Evolutionary conservation across 2,329 filamentous ascomycete genomes (phyloP).

Genomic region (Alternaria triticimaculans): DNA sequence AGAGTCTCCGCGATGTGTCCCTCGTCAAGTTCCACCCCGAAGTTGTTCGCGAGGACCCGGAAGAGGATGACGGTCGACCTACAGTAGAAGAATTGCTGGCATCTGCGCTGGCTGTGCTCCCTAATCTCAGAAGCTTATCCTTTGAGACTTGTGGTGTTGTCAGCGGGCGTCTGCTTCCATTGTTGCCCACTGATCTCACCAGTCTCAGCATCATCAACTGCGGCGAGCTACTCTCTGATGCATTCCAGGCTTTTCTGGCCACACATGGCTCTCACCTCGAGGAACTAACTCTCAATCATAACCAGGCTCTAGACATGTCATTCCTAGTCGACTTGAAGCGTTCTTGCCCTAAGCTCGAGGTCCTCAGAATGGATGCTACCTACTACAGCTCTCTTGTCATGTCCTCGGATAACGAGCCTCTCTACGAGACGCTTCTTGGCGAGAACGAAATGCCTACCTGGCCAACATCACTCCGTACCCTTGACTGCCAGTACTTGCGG

Average conservation of each 20-base stretch:
- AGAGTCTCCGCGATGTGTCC: slow-evolving; percentile 44
- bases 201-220: slow-evolving; percentile 81
- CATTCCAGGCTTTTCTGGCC: slow-evolving; percentile 69
- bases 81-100: slow-evolving; percentile 54
- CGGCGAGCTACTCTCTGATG: slow-evolving; percentile 72
- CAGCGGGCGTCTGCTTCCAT: slow-evolving; percentile 70
- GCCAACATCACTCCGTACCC: slow-evolving; percentile 72
- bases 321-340: slow-evolving; percentile 73
- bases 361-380: slow-evolving; percentile 77
- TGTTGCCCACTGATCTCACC: slow-evolving; percentile 70
- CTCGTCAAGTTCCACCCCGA: slow-evolving; percentile 45
- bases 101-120: slow-evolving; percentile 64
- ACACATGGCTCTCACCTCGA: slow-evolving; percentile 72
- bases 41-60: slow-evolving; percentile 16
- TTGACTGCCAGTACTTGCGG: slow-evolving; percentile 79
- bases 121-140: slow-evolving; percentile 69
- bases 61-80: slow-evolving; percentile 23
- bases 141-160: slow-evolving; percentile 79
- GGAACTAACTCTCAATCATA: slow-evolving; percentile 75
- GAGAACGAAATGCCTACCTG: slow-evolving; percentile 74
- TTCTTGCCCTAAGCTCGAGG: slow-evolving; percentile 73
- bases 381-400: slow-evolving; percentile 75
- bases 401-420: slow-evolving; percentile 74
- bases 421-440: slow-evolving; percentile 71
- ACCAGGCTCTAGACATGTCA: slow-evolving; percentile 75